A percentile compares a stretch with the other conserved stretches of the same genome.
phyloP scores from a whole-genome alignment of 257 asterid species.

The Solanum tarijense region DNA sequence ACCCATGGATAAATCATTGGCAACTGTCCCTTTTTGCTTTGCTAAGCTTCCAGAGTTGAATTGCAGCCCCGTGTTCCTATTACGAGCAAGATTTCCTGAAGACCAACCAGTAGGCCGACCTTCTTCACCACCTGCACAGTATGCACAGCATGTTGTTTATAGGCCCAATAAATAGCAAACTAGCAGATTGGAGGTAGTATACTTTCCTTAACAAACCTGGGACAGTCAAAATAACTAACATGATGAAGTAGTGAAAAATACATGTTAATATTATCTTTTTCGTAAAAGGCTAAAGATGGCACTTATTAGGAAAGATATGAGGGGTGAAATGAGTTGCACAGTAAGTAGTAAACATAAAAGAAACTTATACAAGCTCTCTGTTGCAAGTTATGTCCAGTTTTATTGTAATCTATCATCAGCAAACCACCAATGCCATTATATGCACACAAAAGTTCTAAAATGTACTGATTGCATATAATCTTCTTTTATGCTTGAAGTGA shows the following conservation, averaged over 20 bases:
- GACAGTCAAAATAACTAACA: background rate
- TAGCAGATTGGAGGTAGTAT: background rate
- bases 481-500: background rate
- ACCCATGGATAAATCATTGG: conserved; percentile 28
- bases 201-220: background rate
- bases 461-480: background rate
- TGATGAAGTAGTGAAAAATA: background rate
- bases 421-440: background rate
- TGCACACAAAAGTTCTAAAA: background rate
- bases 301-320: background rate
- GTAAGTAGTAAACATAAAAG: background rate
- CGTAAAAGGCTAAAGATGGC: background rate
- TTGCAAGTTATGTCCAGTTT: background rate
- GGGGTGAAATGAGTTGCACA: background rate
- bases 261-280: background rate
- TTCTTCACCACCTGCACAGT: conserved; percentile 61
- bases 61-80: conserved; percentile 28
- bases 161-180: background rate
- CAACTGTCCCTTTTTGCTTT: conserved; percentile 45
- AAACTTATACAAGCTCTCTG: background rate
- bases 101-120: conserved; percentile 40
- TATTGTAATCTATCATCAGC: background rate
- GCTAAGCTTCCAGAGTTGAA: conserved; percentile 50
- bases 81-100: conserved; percentile 31
- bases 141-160: background rate